phyloP scores from a whole-genome alignment of 768 basidiomycete genomes.

The Leccinum rimulosum region DNA sequence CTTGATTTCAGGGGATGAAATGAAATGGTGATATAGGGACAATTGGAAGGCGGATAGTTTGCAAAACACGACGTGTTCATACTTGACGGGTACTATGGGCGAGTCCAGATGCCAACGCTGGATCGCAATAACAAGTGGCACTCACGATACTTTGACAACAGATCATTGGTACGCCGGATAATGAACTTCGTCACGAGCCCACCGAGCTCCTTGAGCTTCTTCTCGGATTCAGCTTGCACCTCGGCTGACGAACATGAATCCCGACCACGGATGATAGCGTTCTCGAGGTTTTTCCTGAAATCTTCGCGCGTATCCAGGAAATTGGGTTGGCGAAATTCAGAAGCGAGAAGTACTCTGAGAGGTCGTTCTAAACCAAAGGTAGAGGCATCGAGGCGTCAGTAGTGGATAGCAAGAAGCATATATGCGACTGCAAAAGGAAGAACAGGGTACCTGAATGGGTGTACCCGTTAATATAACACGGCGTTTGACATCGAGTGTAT shows the following conservation, averaged over 20 bases:
- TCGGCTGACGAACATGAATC: conserved; percentile 82
- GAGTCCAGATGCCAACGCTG: conserved; percentile 9
- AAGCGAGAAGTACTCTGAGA: conserved; percentile 92
- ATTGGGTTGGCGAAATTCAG: conserved; percentile 93
- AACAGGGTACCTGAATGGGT: conserved; percentile 68
- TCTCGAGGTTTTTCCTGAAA: conserved; percentile 94
- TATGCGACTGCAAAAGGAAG: conserved; percentile 1
- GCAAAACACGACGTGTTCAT: conserved; percentile 97
- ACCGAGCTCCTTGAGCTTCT: conserved; percentile 89
- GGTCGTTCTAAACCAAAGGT: conserved; percentile 65
- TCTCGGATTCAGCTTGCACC: conserved; percentile 78
- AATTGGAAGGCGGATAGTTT: conserved; percentile 80
- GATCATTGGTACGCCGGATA: conserved; percentile 90
- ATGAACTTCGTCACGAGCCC: conserved; percentile 89
- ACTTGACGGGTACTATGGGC: conserved; percentile 89
- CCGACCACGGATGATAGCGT: conserved; percentile 84
- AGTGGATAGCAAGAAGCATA: background rate
- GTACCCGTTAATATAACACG: conserved; percentile 94
- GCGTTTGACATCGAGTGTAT: conserved; percentile 78
- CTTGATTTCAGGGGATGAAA: conserved; percentile 90
- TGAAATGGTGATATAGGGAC: conserved; percentile 84
- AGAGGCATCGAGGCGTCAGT: background rate
- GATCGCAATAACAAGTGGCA: conserved; percentile 15
- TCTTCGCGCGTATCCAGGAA: conserved; percentile 86
- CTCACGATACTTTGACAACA: conserved; percentile 92